These are phyloP conservation scores for Malania oleifera DNA, from an alignment of 164 flowering plant species.

Conservation along the genomic window DNA sequence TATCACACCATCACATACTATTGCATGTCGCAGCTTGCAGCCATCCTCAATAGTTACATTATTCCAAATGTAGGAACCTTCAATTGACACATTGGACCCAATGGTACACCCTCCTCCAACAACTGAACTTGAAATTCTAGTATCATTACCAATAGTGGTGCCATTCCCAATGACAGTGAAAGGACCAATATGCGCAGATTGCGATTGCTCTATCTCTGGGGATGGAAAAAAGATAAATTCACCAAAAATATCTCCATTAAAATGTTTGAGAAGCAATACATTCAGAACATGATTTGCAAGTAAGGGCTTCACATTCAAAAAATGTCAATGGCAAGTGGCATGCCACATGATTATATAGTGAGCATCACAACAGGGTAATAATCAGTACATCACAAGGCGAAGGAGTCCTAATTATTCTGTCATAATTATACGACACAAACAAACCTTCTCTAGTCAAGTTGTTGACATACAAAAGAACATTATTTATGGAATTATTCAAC, in stretches of 20 bases:
- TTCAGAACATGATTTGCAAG: background rate
- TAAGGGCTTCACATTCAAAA: background rate
- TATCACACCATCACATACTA: slow-evolving; percentile 82
- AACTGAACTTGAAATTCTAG: slow-evolving; percentile 67
- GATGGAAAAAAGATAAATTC: slow-evolving; percentile 3
- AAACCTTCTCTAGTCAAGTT: background rate
- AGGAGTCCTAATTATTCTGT: too few species aligned
- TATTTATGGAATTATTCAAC: too few species aligned
- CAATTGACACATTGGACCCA: slow-evolving; percentile 83
- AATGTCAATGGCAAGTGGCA: too few species aligned
- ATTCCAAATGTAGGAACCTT: slow-evolving; percentile 89
- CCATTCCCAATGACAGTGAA: slow-evolving; percentile 71
- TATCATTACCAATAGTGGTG: slow-evolving; percentile 57
- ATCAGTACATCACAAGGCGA: background rate
- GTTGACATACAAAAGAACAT: background rate
- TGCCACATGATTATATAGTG: background rate
- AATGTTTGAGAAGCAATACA: background rate
- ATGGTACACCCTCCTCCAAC: slow-evolving; percentile 78
- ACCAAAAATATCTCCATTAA: slow-evolving; percentile 2
- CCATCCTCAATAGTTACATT: slow-evolving; percentile 86
- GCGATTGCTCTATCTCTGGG: slow-evolving; percentile 59
- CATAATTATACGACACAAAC: background rate
- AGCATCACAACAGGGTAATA: background rate
- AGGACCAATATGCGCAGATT: slow-evolving; percentile 74
- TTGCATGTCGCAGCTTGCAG: slow-evolving; percentile 71